Percentiles rank a stretch among this genome's conserved stretches.
These are phyloP conservation scores for Lachancea cidri DNA, from an alignment of 805 yeast species.

Conservation along the genomic window DNA sequence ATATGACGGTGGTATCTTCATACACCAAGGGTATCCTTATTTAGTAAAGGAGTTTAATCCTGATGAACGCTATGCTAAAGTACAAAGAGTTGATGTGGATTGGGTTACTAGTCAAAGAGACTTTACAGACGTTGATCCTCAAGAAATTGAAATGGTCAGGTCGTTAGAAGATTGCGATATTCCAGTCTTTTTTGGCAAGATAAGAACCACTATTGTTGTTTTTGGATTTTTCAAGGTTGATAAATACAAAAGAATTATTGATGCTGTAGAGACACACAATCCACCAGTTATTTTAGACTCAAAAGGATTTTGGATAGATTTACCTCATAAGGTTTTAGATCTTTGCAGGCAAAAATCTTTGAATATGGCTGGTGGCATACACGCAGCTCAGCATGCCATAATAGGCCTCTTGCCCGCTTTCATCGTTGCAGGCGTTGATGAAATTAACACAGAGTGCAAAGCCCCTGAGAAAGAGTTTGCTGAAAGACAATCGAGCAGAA, in stretches of 20 bases:
- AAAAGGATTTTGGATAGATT: conserved; percentile 89
- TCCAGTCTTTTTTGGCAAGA: conserved; percentile 72
- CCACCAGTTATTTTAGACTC: conserved; percentile 71
- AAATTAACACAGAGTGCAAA: conserved; percentile 88
- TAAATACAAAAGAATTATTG: conserved; percentile 70
- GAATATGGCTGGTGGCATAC: conserved; percentile 86
- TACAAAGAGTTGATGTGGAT: conserved; percentile 83
- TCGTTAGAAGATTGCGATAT: conserved; percentile 45
- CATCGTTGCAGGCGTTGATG: conserved; percentile 69
- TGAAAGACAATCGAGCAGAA: conserved; percentile 58
- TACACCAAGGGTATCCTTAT: conserved; percentile 91
- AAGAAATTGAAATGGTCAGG: conserved; percentile 59
- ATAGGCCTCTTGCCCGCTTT: conserved; percentile 73
- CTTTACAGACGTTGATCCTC: conserved; percentile 88
- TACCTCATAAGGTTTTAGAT: conserved; percentile 62
- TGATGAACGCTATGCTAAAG: conserved; percentile 76
- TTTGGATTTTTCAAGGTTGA: conserved; percentile 92
- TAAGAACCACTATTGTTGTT: conserved; percentile 67
- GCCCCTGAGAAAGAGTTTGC: conserved; percentile 97
- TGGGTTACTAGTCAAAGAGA: conserved; percentile 93
- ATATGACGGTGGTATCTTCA: conserved; percentile 87
- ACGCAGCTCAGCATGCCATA: conserved; percentile 90
- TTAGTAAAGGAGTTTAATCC: conserved; percentile 78
- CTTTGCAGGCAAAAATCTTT: conserved; percentile 51
- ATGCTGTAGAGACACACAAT: conserved; percentile 85